phyloP scores from a whole-genome alignment of 768 basidiomycete genomes.

The Hypholoma sublateritium region DNA sequence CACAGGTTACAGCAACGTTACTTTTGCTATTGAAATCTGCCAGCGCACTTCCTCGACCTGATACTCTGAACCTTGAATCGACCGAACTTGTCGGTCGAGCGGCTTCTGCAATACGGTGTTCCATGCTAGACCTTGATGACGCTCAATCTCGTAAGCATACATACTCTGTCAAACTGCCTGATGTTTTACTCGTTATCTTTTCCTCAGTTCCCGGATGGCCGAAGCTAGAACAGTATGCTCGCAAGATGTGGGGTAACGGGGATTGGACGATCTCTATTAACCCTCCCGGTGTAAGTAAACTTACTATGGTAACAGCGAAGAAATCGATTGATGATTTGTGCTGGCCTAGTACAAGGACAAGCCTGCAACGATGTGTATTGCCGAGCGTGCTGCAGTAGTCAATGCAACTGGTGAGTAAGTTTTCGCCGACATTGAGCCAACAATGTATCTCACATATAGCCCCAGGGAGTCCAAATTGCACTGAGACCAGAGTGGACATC shows the following conservation, averaged over 20 bases:
- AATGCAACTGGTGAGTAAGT: conserved; percentile 12
- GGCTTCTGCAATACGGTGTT: conserved; percentile 13
- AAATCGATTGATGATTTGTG: background rate
- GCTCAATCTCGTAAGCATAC: conserved; percentile 16
- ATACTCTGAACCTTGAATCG: conserved; percentile 1
- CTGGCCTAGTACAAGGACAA: conserved; percentile 24
- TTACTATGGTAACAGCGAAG: too few relatives aligned
- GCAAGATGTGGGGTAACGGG: conserved; percentile 25
- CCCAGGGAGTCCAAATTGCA: conserved; percentile 19
- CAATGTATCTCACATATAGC: background rate
- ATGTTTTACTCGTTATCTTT: background rate
- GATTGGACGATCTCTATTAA: conserved; percentile 22
- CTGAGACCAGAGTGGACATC: conserved; percentile 20
- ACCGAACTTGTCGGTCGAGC: conserved; percentile 14
- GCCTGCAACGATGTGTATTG: conserved; percentile 25
- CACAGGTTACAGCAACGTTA: conserved; percentile 3
- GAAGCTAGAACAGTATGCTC: conserved; percentile 22
- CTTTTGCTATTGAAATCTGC: background rate
- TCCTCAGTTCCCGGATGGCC: conserved; percentile 24
- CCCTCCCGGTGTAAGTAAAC: conserved; percentile 21
- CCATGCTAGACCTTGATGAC: conserved; percentile 19
- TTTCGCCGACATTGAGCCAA: too few relatives aligned
- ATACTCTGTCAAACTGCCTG: background rate
- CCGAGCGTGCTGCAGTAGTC: conserved; percentile 16
- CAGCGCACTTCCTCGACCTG: background rate